Evolutionary conservation across 106 monocot genomes (phyloP), one percentile per base, ranked within the genome.

Genomic region (Alisma plantagoaquatica): DNA sequence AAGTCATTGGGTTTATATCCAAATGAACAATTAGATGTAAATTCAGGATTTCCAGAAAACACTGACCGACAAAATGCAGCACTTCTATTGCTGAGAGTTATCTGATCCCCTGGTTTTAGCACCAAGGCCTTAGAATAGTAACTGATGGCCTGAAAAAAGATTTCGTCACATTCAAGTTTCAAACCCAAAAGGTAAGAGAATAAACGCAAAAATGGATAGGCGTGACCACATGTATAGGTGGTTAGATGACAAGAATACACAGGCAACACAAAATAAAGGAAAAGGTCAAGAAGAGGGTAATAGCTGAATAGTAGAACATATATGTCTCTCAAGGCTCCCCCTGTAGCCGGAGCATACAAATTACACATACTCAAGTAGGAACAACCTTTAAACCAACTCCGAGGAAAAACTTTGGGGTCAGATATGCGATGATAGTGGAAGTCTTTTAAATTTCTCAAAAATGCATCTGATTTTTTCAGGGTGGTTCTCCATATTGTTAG

Each of bases 41-140:
- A n/a, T n/a, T n/a, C n/a, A n/a, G n/a, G n/a, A n/a, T n/a, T n/a
- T n/a, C n/a, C n/a, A n/a, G n/a, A n/a, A n/a, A n/a, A n/a, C n/a
- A 46, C 30, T 64, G 23, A 85, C 96, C 80, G 59, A 63, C 71
- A 98, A 49, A 81, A 82, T 28, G 81, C 51, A 63, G 73, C 63
- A 76, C 96, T 79, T 23, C 96, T 63, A 48, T 98, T 98, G 57
- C 68, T 65, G 23, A 98, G 59, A 68, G 89, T 76, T 28, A 68
- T 53, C 32, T 68, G 71, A 68, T 98, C 89, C 27, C 78, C 80
- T 43, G 84, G 82, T 58, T 79, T 98, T 32, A 82, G 43, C 44
- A 60, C 49, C 54, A 70, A 89, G 45, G 96, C 96, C 71, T 85
- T 89, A 18, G 84, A 74, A 65, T 98, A 98, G 46, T 35, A 75